Conservation (phyloP, 257 asterid genomes). For the Phtheirospermum japonicum region DNA sequence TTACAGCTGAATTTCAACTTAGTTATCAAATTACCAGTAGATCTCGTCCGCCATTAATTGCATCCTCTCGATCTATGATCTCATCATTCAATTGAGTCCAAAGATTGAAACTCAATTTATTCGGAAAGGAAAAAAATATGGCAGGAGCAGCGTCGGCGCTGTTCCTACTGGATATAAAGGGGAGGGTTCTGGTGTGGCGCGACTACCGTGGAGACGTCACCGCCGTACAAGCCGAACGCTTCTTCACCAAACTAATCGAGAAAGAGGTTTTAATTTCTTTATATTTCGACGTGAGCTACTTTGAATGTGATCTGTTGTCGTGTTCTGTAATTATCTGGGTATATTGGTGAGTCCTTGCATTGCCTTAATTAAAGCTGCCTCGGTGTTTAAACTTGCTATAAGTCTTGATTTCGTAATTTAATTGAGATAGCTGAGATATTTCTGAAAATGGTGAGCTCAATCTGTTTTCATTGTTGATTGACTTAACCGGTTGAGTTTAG, state of each 20-base stretch:
- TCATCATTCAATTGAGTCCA: constrained; percentile 19
- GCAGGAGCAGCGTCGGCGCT: constrained; percentile 99
- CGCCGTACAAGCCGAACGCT: constrained; percentile 77
- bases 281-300: neutral
- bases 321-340: neutral
- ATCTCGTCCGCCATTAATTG: constrained; percentile 25
- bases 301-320: neutral
- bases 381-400: neutral
- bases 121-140: constrained; percentile 33
- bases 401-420: constrained; percentile 4
- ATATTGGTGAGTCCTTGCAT: constrained; percentile 10
- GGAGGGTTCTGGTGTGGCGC: constrained; percentile 93
- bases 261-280: constrained; percentile 55
- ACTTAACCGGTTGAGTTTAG: neutral
- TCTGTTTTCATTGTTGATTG: constrained; percentile 9
- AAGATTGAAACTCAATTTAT: constrained; percentile 5
- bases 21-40: constrained; percentile 15
- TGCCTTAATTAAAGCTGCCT: constrained; percentile 10
- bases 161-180: constrained; percentile 92
- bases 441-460: constrained; percentile 23
- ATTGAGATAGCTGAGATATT: constrained; percentile 11
- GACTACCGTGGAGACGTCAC: constrained; percentile 98
- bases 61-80: constrained; percentile 32
- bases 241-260: constrained; percentile 81
- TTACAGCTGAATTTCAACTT: constrained; percentile 9